Evolutionary conservation across 768 basidiomycete genomes (phyloP), one percentile per base, ranked within the genome.

Genomic region (Ramaria rubella): DNA sequence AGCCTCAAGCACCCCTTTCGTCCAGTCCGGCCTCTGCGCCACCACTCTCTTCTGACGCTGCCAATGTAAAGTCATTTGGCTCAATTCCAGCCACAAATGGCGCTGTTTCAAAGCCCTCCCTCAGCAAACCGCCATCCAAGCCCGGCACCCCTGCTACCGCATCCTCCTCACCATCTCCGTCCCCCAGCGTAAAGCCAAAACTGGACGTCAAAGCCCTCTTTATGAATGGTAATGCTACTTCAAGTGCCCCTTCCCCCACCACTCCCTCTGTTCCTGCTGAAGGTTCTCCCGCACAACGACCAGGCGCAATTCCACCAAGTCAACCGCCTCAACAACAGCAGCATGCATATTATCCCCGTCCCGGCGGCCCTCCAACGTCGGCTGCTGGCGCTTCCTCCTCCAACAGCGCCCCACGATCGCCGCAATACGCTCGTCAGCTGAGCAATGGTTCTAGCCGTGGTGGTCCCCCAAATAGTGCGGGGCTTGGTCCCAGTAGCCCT

Each of bases 1-100:
- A 90, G 70, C 80, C 78, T 11, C 69, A 74, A 62, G 83, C 89
- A 52, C 79, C 85, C 59, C 84, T 92, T 64, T 88, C 90, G 33
- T 87, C 90, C 45, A 90, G 90, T 8, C 90, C 91, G 33, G 87
- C 89, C 54, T 74, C 81, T 50, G 78, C 81, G 33, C 78, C 83
- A 40, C 74, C 74, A 61, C 81, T 75, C 57, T 77, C 72, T 61
- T 75, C 82, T 66, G 86, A 83, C 75, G 75, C 82, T 60, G 85
- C 85, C 65, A 79, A 72, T 64, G 85, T 92, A 63, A 90, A 85
- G 71, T 81, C 87, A 43, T 94, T 94, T 72, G 90, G 91, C 65
- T 77, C 86, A 24, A 81, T 93, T 36, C 82, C 83, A 43, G 83
- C 80, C 51, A 76, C 75, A 29, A 61, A 57, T 43, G 64, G 58